phyloP scores from a whole-genome alignment of 2,329 filamentous ascomycete species.

The Exophiala sideris region DNA sequence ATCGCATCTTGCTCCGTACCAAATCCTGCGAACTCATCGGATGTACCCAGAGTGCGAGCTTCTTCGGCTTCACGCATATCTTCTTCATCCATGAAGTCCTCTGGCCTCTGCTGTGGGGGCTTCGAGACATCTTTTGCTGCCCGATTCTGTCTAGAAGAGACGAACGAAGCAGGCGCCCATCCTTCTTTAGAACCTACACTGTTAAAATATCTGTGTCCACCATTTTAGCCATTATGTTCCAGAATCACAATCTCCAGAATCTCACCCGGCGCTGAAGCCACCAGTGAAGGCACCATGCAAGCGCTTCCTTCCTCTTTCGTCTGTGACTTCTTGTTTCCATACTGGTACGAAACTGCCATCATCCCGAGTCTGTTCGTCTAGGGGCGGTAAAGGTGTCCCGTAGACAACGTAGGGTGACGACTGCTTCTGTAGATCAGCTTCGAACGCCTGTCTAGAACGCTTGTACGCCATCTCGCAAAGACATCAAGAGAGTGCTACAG shows the following conservation, averaged over 20 bases:
- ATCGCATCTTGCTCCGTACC: slow-evolving; percentile 60
- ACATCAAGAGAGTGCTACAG: background rate
- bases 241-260: slow-evolving; percentile 33
- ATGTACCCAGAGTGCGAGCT: slow-evolving; percentile 68
- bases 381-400: slow-evolving; percentile 78
- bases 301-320: slow-evolving; percentile 84
- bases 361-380: slow-evolving; percentile 73
- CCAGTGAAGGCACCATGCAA: slow-evolving; percentile 96
- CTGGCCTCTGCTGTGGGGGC: slow-evolving; percentile 58
- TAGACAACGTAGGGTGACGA: slow-evolving; percentile 74
- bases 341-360: slow-evolving; percentile 88
- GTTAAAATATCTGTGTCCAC: slow-evolving; percentile 76
- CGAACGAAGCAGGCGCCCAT: slow-evolving; percentile 88
- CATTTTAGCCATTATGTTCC: slow-evolving; percentile 35
- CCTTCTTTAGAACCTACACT: slow-evolving; percentile 98
- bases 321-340: slow-evolving; percentile 98
- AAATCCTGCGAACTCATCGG: slow-evolving; percentile 69
- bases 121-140: slow-evolving; percentile 63
- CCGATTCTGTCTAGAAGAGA: slow-evolving; percentile 80
- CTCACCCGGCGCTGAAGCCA: slow-evolving; percentile 91
- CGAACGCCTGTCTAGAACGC: slow-evolving; percentile 73
- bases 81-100: slow-evolving; percentile 98
- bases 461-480: slow-evolving; percentile 67
- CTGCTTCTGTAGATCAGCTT: slow-evolving; percentile 65
- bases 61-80: slow-evolving; percentile 85